These are phyloP conservation scores for Otatea glauca DNA, from an alignment of 176 grass and related monocot species.

Conservation along the genomic window DNA sequence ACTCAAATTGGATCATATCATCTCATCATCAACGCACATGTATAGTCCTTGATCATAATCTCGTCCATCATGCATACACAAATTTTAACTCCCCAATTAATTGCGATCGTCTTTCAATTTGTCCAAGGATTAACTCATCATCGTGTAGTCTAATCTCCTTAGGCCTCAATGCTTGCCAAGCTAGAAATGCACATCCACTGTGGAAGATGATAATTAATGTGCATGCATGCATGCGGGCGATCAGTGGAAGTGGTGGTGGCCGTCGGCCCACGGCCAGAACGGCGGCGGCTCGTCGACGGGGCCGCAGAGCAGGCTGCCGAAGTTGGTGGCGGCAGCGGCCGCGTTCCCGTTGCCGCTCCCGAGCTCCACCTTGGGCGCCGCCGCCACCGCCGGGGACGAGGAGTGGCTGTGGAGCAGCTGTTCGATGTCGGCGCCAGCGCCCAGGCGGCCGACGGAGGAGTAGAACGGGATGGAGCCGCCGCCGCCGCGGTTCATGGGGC, in stretches of 20 bases:
- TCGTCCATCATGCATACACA: not conserved
- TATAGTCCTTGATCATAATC: not conserved
- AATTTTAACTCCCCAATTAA: not conserved
- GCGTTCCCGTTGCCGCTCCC: constrained; percentile 14
- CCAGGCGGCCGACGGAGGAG: constrained; percentile 4
- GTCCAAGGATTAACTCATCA: not conserved
- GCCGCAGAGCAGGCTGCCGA: constrained; percentile 67
- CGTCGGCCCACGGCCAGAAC: constrained; percentile 85
- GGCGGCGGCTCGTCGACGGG: constrained; percentile 62
- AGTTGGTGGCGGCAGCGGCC: not conserved
- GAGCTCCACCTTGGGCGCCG: constrained; percentile 43
- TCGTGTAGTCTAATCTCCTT: not conserved
- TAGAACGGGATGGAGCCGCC: constrained; percentile 18
- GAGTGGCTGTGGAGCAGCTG: constrained; percentile 39
- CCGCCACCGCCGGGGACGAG: not conserved
- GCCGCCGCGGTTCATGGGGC: constrained; percentile 42
- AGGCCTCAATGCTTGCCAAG: not conserved
- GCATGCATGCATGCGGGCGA: not conserved
- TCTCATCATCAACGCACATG: not conserved
- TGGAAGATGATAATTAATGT: not conserved
- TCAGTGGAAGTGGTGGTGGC: constrained; percentile 74
- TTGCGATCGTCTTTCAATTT: not conserved
- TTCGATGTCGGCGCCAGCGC: constrained; percentile 24
- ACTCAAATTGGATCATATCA: constrained; percentile 13
- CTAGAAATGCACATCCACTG: not conserved